Percentiles rank a stretch among this genome's conserved stretches.
Conservation (phyloP, 2,329 filamentous ascomycete genomes). For the Ophiostoma tasmaniense region DNA sequence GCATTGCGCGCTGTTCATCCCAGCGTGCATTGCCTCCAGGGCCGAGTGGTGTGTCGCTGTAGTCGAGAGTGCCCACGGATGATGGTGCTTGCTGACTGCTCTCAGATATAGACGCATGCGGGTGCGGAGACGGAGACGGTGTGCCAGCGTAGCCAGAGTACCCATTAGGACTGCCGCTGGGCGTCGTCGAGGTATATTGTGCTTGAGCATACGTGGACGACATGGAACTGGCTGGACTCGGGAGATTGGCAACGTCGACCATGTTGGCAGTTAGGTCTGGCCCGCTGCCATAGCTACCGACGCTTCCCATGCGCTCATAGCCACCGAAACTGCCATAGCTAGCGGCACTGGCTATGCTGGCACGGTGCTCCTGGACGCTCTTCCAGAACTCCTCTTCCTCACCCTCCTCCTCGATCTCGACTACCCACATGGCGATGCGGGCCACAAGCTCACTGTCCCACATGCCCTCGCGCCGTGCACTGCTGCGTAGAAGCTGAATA, state of each 20-base stretch:
- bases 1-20: constrained; percentile 26
- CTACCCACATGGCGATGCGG: constrained; percentile 47
- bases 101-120: neutral
- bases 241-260: neutral
- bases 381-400: constrained; percentile 24
- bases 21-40: constrained; percentile 39
- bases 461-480: constrained; percentile 56
- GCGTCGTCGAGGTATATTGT: neutral
- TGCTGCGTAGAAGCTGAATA: constrained; percentile 51
- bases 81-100: neutral
- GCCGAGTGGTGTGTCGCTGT: constrained; percentile 32
- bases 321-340: neutral
- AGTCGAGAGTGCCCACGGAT: constrained; percentile 21
- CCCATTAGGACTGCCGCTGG: neutral
- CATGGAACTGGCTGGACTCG: neutral
- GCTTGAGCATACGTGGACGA: neutral
- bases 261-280: neutral
- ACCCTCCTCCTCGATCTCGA: constrained; percentile 45
- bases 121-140: neutral
- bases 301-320: neutral
- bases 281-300: neutral
- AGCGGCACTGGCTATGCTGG: neutral
- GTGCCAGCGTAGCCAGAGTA: neutral
- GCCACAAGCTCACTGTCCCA: constrained; percentile 57
- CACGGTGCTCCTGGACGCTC: constrained; percentile 4